Conservation (phyloP, 495 filamentous ascomycete species). For the Hypoxylon fuscum region DNA sequence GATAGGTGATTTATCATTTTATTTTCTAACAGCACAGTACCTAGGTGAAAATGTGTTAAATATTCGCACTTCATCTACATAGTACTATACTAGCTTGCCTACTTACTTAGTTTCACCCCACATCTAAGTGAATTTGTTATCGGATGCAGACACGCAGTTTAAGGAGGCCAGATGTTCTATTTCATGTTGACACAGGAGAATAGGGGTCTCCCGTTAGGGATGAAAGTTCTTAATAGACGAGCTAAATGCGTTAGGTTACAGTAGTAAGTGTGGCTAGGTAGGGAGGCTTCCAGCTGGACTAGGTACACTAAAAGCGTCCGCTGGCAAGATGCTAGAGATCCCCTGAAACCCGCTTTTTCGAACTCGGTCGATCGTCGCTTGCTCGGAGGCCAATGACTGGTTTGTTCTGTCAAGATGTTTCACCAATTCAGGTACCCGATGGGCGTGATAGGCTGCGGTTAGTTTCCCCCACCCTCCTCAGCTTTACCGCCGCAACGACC, state of each 20-base stretch:
- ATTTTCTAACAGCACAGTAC: background rate
- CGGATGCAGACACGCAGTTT: background rate
- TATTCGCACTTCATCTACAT: slow-evolving; percentile 9
- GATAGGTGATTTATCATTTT: slow-evolving; percentile 4
- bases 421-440: slow-evolving; percentile 41
- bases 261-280: slow-evolving; percentile 17
- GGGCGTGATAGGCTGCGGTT: slow-evolving; percentile 30
- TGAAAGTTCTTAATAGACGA: slow-evolving; percentile 10
- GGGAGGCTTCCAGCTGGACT: slow-evolving; percentile 4
- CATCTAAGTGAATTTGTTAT: background rate
- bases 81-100: too few relatives aligned
- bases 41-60: background rate
- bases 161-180: slow-evolving; percentile 7
- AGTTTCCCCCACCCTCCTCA: slow-evolving; percentile 20
- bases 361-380: slow-evolving; percentile 25
- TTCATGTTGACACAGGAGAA: slow-evolving; percentile 1
- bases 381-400: slow-evolving; percentile 26
- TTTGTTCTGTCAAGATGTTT: slow-evolving; percentile 21
- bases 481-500: slow-evolving; percentile 35
- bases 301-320: background rate
- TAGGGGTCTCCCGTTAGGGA: slow-evolving; percentile 12
- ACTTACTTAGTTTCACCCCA: background rate
- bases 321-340: slow-evolving; percentile 12
- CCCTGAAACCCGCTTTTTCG: slow-evolving; percentile 38
- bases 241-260: background rate